Base-by-base conservation (phyloP, 352 stramenopile genomes). In the Phytophthora lateralis region DNA sequence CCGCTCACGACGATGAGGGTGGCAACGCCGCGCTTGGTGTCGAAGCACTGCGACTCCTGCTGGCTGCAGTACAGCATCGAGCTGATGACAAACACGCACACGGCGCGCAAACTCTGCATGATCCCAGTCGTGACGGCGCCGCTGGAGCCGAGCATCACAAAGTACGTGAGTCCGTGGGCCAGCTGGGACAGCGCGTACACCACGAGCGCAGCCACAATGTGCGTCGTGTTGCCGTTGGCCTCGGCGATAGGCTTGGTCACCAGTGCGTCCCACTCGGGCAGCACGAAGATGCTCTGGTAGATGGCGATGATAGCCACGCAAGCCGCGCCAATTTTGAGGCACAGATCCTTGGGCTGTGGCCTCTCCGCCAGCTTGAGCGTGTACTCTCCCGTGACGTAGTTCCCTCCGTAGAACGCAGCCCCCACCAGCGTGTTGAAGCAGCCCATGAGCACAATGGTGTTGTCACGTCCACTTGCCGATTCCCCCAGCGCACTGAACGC, bases 31-130 rank as follows among this genome's bases (percentile, higher is more conserved):
- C 87, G 81, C 51, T 90, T 91, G 17, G 82, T 89, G 58, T 93
- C 82, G 52, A 93, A 95, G 63, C 87, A 95, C 51, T 95, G 85
- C 27, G 84, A 93, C 59, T 95, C 84, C 71, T 95, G 87, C 48
- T 85, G 75, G 60, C 72, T 81, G 75, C 87, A 95, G 65, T 91
- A 95, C 35, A 95, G 64, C 55, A 93, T 48, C 44, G 87, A 95
- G 57, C 84, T 93, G 67, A 95, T 80, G 20, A 67, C 63, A 55
- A 95, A 95, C 18, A 95, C 87, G 54, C 87, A 93, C 48, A 95
- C 87, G 11, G 87, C 87, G 37, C 87, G 87, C 51, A 95, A 75
- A 41, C 84, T 93, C 74, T 95, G 87, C 83, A 95, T 93, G 66
- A 95, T 93, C 21, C 84, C 87, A 1, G 87, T 93, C 3, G 86